Conservation (phyloP, 768 basidiomycete genomes). For the Infundibulicybe gibba region DNA sequence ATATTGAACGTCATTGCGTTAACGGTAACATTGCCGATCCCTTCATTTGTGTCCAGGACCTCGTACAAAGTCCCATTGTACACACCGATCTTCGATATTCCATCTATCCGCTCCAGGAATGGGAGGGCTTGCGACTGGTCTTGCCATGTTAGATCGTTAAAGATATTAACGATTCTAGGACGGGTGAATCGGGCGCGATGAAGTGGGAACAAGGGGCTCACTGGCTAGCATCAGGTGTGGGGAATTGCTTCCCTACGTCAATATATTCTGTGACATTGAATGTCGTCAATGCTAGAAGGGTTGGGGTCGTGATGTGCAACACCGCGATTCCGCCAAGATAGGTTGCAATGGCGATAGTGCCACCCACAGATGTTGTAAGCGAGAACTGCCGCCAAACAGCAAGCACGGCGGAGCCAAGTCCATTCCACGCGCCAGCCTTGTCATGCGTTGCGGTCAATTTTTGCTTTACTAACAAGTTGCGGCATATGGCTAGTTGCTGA, state of each 20-base stretch:
- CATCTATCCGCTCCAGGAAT: neutral
- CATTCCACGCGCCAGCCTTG: constrained; percentile 12
- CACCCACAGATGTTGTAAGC: constrained; percentile 3
- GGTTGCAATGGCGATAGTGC: neutral
- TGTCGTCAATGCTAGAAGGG: constrained; percentile 13
- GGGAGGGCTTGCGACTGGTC: neutral
- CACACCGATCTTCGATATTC: constrained; percentile 6
- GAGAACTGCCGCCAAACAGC: constrained; percentile 15
- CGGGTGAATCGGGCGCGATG: neutral
- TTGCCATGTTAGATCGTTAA: neutral
- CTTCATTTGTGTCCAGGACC: constrained; percentile 1
- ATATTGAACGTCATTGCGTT: constrained; percentile 12
- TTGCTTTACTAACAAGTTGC: constrained; percentile 3
- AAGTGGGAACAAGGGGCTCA: neutral
- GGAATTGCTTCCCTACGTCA: no score
- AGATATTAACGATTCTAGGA: neutral
- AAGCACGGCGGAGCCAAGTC: constrained; percentile 15
- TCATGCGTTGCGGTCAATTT: constrained; percentile 17
- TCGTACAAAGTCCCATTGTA: constrained; percentile 13
- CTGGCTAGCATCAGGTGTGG: neutral
- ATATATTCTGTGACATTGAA: constrained; percentile 7
- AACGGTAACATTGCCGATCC: constrained; percentile 8
- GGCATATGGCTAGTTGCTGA: constrained; percentile 9
- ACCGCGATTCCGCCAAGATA: constrained; percentile 13
- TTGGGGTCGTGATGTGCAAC: constrained; percentile 17